Conservation (phyloP, 345 rosid species). For the Iberis pinnata region DNA sequence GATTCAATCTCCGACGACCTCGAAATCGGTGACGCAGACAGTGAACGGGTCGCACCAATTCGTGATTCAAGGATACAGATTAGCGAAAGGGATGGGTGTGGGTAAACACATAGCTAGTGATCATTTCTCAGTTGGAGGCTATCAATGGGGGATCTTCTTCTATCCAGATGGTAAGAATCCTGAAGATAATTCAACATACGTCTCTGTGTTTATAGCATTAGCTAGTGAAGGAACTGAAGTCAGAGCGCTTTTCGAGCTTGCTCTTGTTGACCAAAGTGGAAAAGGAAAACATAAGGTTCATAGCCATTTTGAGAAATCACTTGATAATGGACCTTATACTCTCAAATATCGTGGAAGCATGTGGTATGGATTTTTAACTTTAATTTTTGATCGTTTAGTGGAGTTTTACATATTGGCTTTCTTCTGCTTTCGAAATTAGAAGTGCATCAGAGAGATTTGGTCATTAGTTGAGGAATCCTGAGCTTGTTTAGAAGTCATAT, state of each 20-base stretch:
- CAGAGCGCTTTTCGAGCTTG: slow-evolving; percentile 68
- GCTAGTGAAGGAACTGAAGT: slow-evolving; percentile 76
- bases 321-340: slow-evolving; percentile 69
- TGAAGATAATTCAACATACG: slow-evolving; percentile 52
- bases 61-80: slow-evolving; percentile 56
- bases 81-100: slow-evolving; percentile 64
- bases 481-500: background rate
- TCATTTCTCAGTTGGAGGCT: slow-evolving; percentile 58
- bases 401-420: too few species aligned
- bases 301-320: slow-evolving; percentile 70
- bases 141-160: slow-evolving; percentile 69
- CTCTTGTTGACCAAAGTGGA: slow-evolving; percentile 74
- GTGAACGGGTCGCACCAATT: slow-evolving; percentile 71
- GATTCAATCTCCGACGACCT: too few species aligned
- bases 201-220: slow-evolving; percentile 61
- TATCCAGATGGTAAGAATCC: slow-evolving; percentile 77
- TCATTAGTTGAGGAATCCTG: too few species aligned
- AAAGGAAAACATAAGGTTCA: slow-evolving; percentile 58
- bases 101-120: slow-evolving; percentile 66
- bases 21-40: too few species aligned
- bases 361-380: too few species aligned
- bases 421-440: too few species aligned
- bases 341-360: slow-evolving; percentile 71
- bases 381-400: too few species aligned
- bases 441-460: too few species aligned